phyloP scores from a whole-genome alignment of 2,329 filamentous ascomycete species.

The Hypomyces rosellus region DNA sequence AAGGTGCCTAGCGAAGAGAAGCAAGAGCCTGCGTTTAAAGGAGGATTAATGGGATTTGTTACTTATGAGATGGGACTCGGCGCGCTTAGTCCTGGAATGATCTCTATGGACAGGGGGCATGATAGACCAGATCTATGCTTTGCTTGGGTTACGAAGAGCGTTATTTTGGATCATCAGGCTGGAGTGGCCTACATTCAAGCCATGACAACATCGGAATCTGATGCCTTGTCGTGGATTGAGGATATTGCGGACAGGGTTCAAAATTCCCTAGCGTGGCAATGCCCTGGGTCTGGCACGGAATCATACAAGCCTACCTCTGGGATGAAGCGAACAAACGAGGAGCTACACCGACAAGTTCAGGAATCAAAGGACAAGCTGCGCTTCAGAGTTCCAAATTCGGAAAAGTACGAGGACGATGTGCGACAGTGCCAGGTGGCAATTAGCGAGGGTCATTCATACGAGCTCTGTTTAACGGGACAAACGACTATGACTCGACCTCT shows the following conservation, averaged over 20 bases:
- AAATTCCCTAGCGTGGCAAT: constrained; percentile 27
- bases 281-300: constrained; percentile 9
- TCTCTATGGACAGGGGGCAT: constrained; percentile 25
- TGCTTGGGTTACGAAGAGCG: constrained; percentile 67
- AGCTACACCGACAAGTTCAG: constrained; percentile 13
- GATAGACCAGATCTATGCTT: constrained; percentile 65
- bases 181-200: constrained; percentile 58
- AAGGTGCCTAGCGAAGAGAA: constrained; percentile 14
- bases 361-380: constrained; percentile 13
- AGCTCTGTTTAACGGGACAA: constrained; percentile 75
- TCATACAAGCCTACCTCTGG: constrained; percentile 1
- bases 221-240: constrained; percentile 26
- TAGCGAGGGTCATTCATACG: constrained; percentile 74
- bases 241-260: constrained; percentile 23
- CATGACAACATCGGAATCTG: constrained; percentile 20
- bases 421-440: constrained; percentile 63
- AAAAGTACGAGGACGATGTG: constrained; percentile 61
- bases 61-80: constrained; percentile 75
- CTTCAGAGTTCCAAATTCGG: constrained; percentile 35
- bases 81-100: constrained; percentile 24
- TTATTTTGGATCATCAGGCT: constrained; percentile 68
- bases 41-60: constrained; percentile 77
- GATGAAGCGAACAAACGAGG: constrained; percentile 14
- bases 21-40: constrained; percentile 57
- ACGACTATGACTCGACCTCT: constrained; percentile 51